Base-by-base conservation (phyloP, 2,329 filamentous ascomycete genomes). In the Diaporthe australafricana region DNA sequence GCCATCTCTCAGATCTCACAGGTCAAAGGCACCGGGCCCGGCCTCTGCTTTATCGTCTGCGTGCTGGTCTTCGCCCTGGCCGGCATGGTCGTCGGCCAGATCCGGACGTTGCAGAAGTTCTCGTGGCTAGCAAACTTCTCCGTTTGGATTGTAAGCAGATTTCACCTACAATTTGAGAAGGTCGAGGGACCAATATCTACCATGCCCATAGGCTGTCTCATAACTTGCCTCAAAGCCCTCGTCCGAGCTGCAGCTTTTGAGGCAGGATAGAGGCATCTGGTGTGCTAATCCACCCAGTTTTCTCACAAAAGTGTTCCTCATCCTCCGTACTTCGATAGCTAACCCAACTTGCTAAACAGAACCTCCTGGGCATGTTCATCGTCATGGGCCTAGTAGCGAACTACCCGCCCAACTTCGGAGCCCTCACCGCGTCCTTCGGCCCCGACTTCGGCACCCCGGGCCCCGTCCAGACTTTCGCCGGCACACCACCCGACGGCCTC, bases 71-170 rank as follows among this genome's bases (percentile, higher is more conserved):
- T 87, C 75, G 83, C 84, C 63, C 75, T 85, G 14, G 81, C 81
- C 8, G 88, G 89, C 20, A 87, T 89, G 71, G 35, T 88, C 12
- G 74, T 89, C 4, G 87, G 87, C 3, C 88, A 90, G 75, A 86
- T 91, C 56, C 83, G 89, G 8, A 89, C 87, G 0, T 80, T 91
- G 42, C 84, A 87, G 75, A 80, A 82, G 12, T 87, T 88, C 66
- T 85, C 86, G 5, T 89, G 86, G 84, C 77, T 90, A 0, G 87
- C 88, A 17, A 90, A 89, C 73, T 75, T 85, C 20, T 84, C 87
- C 1, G 84, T 90, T 12, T 90, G 87, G 85, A 75, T 90, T 65
- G n/a, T n/a, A n/a, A n/a, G n/a, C n/a, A n/a, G n/a, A n/a, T n/a
- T n/a, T n/a, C n/a, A n/a, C n/a, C n/a, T n/a, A n/a, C n/a, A n/a